Percentiles rank a stretch among this genome's conserved stretches.
Conservation (phyloP, 805 yeast species). For the Saccharomycopsis sp. region DNA sequence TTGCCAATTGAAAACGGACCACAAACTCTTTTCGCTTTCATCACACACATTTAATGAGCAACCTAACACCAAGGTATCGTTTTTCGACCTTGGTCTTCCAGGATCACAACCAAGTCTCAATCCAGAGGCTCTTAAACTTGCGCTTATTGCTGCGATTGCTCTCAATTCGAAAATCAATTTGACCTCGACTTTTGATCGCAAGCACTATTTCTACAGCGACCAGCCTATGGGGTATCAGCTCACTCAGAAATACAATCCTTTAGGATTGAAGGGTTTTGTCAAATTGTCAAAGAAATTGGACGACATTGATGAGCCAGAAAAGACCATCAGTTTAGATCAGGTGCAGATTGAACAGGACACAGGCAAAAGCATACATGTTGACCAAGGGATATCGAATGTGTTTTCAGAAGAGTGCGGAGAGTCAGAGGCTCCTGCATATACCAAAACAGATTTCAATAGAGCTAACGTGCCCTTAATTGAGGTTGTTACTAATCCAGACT, state of each 20-base stretch:
- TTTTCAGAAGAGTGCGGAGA: not conserved
- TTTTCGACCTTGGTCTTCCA: constrained; percentile 80
- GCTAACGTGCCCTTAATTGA: constrained; percentile 84
- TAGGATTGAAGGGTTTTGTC: constrained; percentile 63
- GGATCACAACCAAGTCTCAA: constrained; percentile 87
- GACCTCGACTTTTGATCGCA: constrained; percentile 74
- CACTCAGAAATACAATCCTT: constrained; percentile 80
- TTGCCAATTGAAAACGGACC: constrained; percentile 70
- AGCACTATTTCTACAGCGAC: constrained; percentile 94
- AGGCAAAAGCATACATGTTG: constrained; percentile 63
- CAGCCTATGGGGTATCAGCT: constrained; percentile 96
- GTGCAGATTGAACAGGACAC: constrained; percentile 94
- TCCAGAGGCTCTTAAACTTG: constrained; percentile 62
- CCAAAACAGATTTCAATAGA: constrained; percentile 73
- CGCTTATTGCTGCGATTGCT: constrained; percentile 68
- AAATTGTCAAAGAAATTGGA: constrained; percentile 46
- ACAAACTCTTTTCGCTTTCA: constrained; percentile 72
- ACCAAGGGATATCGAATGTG: constrained; percentile 27
- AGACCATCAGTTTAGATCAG: constrained; percentile 61
- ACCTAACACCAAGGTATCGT: constrained; percentile 70
- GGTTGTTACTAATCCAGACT: constrained; percentile 86
- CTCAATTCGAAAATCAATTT: constrained; percentile 52
- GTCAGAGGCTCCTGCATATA: constrained; percentile 20
- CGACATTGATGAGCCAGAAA: constrained; percentile 36
- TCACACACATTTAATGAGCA: constrained; percentile 37